A percentile compares a stretch with the other conserved stretches of the same genome.
Conservation (phyloP, 345 rosid genomes). For the Lenwebbia sp. region DNA sequence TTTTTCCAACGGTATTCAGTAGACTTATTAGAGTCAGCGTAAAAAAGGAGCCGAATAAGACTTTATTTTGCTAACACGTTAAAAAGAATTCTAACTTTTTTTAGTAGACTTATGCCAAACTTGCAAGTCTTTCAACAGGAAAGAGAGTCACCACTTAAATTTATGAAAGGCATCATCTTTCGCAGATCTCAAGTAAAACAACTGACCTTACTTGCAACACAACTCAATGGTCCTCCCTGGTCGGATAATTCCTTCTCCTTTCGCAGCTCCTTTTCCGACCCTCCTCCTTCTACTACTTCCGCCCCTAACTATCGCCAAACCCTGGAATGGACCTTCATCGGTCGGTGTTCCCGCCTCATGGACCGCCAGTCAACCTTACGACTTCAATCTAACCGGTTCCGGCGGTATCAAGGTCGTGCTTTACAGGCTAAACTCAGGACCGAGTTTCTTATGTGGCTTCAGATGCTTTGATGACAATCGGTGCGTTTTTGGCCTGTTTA, state of each 20-base stretch:
- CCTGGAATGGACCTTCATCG: not conserved
- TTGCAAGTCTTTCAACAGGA: too few relatives aligned
- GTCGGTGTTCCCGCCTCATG: not conserved
- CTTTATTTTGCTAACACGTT: too few relatives aligned
- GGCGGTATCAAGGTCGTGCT: too few relatives aligned
- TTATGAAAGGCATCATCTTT: too few relatives aligned
- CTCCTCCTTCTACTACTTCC: not conserved
- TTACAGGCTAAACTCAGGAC: too few relatives aligned
- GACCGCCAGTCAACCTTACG: not conserved
- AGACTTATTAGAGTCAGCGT: not conserved
- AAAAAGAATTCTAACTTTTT: too few relatives aligned
- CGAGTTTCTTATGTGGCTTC: too few relatives aligned
- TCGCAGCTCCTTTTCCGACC: not conserved
- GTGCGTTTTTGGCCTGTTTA: fast-evolving
- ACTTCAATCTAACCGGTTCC: not conserved
- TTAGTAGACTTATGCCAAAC: too few relatives aligned
- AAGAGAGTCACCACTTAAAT: too few relatives aligned
- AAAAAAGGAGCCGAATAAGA: too few relatives aligned
- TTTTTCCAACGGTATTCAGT: not conserved
- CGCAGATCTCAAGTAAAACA: not conserved
- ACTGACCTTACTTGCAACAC: not conserved
- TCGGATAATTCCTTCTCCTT: not conserved
- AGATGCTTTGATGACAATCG: too few relatives aligned
- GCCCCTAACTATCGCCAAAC: not conserved
- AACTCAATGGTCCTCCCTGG: not conserved